Conservation (phyloP, 352 stramenopile genomes). For the Elongisporangium undulatum region DNA sequence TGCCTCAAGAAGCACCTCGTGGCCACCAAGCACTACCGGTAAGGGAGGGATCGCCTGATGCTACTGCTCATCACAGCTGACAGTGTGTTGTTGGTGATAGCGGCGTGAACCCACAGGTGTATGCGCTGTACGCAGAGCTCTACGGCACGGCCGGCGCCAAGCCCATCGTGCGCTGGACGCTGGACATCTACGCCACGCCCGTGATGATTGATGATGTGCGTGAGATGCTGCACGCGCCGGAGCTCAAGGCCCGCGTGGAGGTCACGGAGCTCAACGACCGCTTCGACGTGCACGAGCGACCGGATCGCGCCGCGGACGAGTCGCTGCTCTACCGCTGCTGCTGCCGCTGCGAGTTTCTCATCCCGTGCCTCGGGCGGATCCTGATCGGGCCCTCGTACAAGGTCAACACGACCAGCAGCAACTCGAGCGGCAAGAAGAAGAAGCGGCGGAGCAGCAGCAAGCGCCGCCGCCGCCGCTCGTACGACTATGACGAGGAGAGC, state of each 20-base stretch:
- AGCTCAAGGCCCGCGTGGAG: conserved; percentile 59
- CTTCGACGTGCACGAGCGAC: conserved; percentile 28
- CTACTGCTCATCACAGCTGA: background rate
- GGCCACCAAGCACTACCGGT: conserved; percentile 71
- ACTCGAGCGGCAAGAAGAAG: conserved; percentile 27
- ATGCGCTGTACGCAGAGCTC: conserved; percentile 68
- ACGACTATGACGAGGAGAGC: conserved; percentile 27
- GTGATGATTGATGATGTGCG: conserved; percentile 74
- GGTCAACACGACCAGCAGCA: conserved; percentile 18
- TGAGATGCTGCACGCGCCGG: conserved; percentile 62
- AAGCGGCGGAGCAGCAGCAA: conserved; percentile 12
- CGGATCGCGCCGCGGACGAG: conserved; percentile 21
- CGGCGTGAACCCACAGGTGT: conserved; percentile 75
- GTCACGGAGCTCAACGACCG: conserved; percentile 60
- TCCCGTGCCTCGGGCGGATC: conserved; percentile 61
- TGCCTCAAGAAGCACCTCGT: conserved; percentile 51
- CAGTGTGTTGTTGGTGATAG: conserved; percentile 10
- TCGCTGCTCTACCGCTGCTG: conserved; percentile 60
- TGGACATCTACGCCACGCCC: conserved; percentile 76
- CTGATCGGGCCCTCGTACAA: conserved; percentile 71
- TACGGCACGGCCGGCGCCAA: conserved; percentile 65
- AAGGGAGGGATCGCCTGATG: background rate
- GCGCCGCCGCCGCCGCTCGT: conserved; percentile 23
- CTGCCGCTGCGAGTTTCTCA: conserved; percentile 72
- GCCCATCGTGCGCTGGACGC: conserved; percentile 64